These are phyloP conservation scores for Microstegium vimineum DNA, from an alignment of 176 grass and related monocot genomes.

Conservation along the genomic window DNA sequence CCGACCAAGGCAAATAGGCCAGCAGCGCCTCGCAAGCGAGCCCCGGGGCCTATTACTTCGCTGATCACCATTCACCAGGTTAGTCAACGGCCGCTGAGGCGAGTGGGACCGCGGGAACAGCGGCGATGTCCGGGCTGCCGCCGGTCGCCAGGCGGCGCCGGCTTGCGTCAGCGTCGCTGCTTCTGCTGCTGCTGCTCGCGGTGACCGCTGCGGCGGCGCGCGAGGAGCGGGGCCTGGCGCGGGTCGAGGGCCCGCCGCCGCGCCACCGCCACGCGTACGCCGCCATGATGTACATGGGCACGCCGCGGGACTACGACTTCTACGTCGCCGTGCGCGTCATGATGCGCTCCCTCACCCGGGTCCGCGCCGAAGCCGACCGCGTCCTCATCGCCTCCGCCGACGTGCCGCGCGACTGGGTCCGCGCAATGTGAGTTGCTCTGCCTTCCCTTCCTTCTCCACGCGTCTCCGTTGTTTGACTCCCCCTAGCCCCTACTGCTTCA, in stretches of 20 bases:
- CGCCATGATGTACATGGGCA: conserved; percentile 99
- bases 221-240: conserved; percentile 1
- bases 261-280: conserved; percentile 73
- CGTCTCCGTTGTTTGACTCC: neutral
- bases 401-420: conserved; percentile 70
- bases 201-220: neutral
- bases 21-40: neutral
- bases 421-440: conserved; percentile 79
- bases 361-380: conserved; percentile 77
- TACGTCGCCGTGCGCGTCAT: conserved; percentile 90
- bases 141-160: neutral
- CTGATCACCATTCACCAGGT: neutral
- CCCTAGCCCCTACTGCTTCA: neutral
- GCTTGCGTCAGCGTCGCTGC: neutral
- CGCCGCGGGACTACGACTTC: conserved; percentile 98
- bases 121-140: conserved; percentile 22
- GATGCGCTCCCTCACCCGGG: conserved; percentile 73
- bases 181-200: neutral
- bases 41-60: neutral
- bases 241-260: conserved; percentile 14
- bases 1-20: neutral
- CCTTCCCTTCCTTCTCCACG: neutral
- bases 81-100: neutral
- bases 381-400: conserved; percentile 92
- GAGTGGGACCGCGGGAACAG: neutral